Base-by-base conservation (phyloP, 2,329 filamentous ascomycete species). In the Ceratocystis lukuohia region DNA sequence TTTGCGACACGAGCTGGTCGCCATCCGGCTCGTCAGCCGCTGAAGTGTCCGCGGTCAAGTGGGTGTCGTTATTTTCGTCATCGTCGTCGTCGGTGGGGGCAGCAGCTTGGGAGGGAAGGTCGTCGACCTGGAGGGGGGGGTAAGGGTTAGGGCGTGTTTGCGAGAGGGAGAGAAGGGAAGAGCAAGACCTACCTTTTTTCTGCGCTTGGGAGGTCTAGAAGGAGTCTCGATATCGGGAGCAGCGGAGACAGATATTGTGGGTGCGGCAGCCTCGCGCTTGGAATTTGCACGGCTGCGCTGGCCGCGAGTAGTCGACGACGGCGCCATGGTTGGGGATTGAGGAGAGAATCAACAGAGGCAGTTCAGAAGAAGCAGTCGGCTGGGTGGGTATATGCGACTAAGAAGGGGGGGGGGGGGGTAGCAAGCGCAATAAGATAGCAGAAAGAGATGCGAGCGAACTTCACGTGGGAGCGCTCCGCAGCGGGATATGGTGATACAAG, bases 171-270 rank as follows among this genome's bases (percentile, higher is more conserved):
- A 57, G 46, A 70, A 66, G 46, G 70, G 71, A 5, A 17, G 8
- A 28, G 44, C n/a, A n/a, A 33, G 10, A 28, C 74, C 61, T 74
- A 83, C 82, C 79, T 82, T 84, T 77, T 80, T 86, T 75, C 84
- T 82, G 72, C 84, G 83, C 77, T 87, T 87, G 10, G 80, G 76
- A n/a, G 84, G 84, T 65, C 83, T 80, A 67, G 79, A 82, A 15
- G 84, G 84, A 3, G 84, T 86, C 30, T 83, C 83, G 61, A 80
- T 78, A 56, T 81, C 78, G 62, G 37, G 37, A 41, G 73, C 76
- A 57, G 81, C 77, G 53, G 71, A 69, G 53, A 67, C 61, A 25
- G 66, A 17, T 25, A 67, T 65, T 15, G 66, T 48, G 17, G 66
- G 62, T 33, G 73, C 71, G 65, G 73, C 68, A 33, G 73, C 71